Evolutionary conservation across 805 yeast species (phyloP).

Genomic region (Nakazawaea wyomingensis): DNA sequence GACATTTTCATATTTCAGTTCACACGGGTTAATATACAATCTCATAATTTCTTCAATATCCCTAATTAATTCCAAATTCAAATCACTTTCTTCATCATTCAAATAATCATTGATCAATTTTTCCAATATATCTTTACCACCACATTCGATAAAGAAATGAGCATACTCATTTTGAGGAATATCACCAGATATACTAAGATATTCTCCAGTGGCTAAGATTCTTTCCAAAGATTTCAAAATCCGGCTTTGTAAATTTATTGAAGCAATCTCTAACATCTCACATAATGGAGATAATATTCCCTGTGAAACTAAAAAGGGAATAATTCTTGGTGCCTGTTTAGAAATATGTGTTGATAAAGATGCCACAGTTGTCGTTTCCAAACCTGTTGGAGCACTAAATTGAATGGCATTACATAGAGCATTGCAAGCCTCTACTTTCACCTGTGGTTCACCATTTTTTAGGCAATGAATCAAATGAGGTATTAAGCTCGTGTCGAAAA

Average conservation of each 20-base stretch:
- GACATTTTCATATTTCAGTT: background rate
- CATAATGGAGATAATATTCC: constrained; percentile 10
- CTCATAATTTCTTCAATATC: constrained; percentile 1
- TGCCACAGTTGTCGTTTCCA: background rate
- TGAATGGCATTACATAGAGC: constrained; percentile 13
- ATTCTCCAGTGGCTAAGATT: constrained; percentile 12
- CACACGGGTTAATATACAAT: background rate
- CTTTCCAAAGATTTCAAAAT: constrained; percentile 11
- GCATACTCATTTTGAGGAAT: constrained; percentile 8
- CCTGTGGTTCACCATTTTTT: background rate
- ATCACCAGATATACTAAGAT: constrained; percentile 4
- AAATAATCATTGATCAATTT: constrained; percentile 2
- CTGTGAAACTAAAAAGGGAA: constrained; percentile 12
- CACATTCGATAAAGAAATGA: constrained; percentile 7
- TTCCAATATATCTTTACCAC: constrained; percentile 10
- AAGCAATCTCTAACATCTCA: constrained; percentile 5
- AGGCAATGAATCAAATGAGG: constrained; percentile 12
- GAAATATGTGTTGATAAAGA: constrained; percentile 1
- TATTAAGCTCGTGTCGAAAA: constrained; percentile 9
- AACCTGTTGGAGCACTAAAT: constrained; percentile 3
- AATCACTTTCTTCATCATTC: constrained; percentile 10
- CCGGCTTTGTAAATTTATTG: constrained; percentile 1
- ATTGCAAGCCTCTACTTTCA: constrained; percentile 9
- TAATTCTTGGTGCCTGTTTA: constrained; percentile 7
- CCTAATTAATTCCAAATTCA: constrained; percentile 6